Percentiles rank a stretch among this genome's conserved stretches.
These are phyloP conservation scores for Hypoxylon perforatum DNA, from an alignment of 495 filamentous ascomycete genomes.

Conservation along the genomic window DNA sequence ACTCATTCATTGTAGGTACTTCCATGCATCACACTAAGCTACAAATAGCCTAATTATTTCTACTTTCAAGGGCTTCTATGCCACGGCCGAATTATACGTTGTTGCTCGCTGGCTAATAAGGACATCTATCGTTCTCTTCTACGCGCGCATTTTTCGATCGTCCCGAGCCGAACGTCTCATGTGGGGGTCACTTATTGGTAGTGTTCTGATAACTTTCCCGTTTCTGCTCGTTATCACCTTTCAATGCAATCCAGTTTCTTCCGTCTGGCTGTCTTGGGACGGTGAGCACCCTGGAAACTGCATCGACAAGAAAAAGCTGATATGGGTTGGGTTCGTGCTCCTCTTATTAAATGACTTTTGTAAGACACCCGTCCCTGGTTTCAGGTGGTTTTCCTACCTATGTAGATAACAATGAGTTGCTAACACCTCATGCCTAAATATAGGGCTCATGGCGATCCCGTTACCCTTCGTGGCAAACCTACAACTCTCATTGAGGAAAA, in stretches of 20 bases:
- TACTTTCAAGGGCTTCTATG: background rate
- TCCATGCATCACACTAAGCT: too few relatives aligned
- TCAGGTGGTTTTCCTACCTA: too few relatives aligned
- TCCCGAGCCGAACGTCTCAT: background rate
- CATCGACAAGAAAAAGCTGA: background rate
- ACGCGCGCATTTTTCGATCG: background rate
- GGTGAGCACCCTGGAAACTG: background rate
- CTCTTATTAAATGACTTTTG: background rate
- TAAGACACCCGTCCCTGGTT: too few relatives aligned
- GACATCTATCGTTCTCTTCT: background rate
- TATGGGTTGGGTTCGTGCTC: background rate
- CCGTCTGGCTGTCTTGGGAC: background rate
- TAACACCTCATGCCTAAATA: too few relatives aligned
- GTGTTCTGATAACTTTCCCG: background rate
- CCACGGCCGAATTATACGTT: background rate
- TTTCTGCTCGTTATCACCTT: background rate
- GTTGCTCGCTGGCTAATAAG: background rate
- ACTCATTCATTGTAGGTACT: background rate
- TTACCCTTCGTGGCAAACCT: background rate
- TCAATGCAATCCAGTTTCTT: background rate
- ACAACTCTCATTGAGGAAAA: background rate
- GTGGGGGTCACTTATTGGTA: background rate
- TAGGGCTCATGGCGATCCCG: background rate
- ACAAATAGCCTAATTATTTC: background rate
- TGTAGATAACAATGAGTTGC: too few relatives aligned